A percentile compares a stretch with the other conserved stretches of the same genome.
phyloP scores from a whole-genome alignment of 2,329 filamentous ascomycete species.

The Fusarium solani-melongenae region DNA sequence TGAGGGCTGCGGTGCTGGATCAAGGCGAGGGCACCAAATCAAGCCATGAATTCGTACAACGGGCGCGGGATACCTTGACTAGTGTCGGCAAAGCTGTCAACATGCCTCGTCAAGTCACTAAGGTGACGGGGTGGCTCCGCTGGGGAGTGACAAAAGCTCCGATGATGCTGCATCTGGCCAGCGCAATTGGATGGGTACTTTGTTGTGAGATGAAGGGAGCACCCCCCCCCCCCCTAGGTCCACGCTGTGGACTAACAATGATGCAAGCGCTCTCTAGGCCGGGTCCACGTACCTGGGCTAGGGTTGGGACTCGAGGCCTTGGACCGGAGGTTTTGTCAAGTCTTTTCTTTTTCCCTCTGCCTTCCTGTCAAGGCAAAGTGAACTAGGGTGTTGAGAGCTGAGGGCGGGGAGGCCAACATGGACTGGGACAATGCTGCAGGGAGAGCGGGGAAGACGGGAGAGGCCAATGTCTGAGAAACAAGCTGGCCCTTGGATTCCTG shows the following conservation, averaged over 20 bases:
- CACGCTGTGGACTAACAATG: background rate
- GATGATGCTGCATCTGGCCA: background rate
- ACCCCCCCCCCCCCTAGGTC: background rate
- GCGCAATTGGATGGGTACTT: background rate
- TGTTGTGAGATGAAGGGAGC: background rate
- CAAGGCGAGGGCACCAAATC: constrained; percentile 19
- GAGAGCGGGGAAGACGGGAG: constrained; percentile 30
- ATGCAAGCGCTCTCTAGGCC: background rate
- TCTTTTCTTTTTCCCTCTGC: constrained; percentile 2
- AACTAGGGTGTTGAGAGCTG: constrained; percentile 21
- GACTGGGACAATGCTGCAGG: constrained; percentile 24
- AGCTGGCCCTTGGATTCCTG: constrained; percentile 9
- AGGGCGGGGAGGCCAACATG: constrained; percentile 12
- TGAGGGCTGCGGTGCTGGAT: constrained; percentile 11
- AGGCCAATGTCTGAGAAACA: constrained; percentile 11
- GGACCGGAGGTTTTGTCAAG: background rate
- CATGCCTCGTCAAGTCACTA: constrained; percentile 20
- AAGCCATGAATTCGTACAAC: constrained; percentile 35
- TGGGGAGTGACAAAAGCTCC: constrained; percentile 23
- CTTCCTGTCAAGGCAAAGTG: constrained; percentile 21
- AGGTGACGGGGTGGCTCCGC: constrained; percentile 17
- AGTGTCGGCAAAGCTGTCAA: constrained; percentile 30
- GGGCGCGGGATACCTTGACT: constrained; percentile 12
- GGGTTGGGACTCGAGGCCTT: constrained; percentile 8
- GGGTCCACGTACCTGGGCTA: constrained; percentile 30